Conservation (phyloP, 306 rosid genomes). For the Rubus idaeus region DNA sequence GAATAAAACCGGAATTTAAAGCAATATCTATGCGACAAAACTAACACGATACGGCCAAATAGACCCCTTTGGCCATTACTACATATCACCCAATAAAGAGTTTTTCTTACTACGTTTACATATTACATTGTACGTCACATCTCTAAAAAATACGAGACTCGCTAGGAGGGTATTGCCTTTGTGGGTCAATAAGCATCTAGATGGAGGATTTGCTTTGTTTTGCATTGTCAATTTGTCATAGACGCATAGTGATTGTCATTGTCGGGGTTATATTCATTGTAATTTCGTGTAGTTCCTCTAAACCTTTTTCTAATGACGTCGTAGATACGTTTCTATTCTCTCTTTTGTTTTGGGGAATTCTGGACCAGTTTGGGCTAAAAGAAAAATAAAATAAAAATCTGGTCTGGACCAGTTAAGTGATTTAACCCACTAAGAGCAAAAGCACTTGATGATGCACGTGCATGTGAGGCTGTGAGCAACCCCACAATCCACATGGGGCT, state of each 20-base stretch:
- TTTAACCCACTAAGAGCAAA: constrained; percentile 30
- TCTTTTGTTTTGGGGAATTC: not conserved
- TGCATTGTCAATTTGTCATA: not conserved
- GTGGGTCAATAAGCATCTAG: not conserved
- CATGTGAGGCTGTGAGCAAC: constrained; percentile 36
- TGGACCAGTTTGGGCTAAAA: constrained; percentile 3
- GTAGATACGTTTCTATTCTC: not conserved
- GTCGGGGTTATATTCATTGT: not conserved
- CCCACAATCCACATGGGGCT: constrained; percentile 81
- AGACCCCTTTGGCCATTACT: not conserved
- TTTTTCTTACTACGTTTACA: not conserved
- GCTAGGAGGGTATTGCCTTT: not conserved
- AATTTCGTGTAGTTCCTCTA: not conserved
- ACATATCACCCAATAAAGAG: not conserved
- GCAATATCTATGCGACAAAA: not conserved
- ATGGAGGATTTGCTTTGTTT: not conserved
- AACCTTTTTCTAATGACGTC: not conserved
- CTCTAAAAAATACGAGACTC: not conserved
- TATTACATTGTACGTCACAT: not conserved
- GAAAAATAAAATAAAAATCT: not conserved
- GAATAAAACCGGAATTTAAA: not conserved
- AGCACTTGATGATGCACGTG: constrained; percentile 72
- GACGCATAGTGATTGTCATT: not conserved
- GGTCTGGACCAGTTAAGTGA: constrained; percentile 38
- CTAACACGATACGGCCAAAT: not conserved